A percentile compares a stretch with the other conserved stretches of the same genome.
Evolutionary conservation across 208 protist species (phyloP).

Genomic region (Crithidia expoeki): DNA sequence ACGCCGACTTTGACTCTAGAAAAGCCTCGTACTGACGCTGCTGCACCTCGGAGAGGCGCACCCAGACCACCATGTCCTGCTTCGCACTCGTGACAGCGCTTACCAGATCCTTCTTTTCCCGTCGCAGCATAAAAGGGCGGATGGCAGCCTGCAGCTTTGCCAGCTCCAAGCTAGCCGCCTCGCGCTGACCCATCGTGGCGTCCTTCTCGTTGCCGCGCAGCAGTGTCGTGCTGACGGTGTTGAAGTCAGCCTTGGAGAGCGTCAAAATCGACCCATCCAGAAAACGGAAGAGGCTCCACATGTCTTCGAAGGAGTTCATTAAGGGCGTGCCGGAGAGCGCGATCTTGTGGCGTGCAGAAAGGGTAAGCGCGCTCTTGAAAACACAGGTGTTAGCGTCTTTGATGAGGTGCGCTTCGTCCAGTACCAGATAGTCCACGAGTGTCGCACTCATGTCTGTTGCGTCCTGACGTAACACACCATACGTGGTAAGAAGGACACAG

Average conservation of each 20-base stretch:
- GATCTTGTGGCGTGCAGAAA: conserved; percentile 79
- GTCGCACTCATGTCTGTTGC: conserved; percentile 41
- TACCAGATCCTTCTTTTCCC: conserved; percentile 63
- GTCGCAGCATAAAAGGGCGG: conserved; percentile 75
- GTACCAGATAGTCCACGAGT: conserved; percentile 83
- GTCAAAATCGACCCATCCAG: conserved; percentile 71
- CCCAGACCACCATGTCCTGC: conserved; percentile 82
- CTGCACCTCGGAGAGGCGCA: conserved; percentile 65
- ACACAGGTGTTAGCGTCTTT: conserved; percentile 65
- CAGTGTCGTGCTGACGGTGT: conserved; percentile 47
- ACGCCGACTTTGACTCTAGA: conserved; percentile 34
- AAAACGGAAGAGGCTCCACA: conserved; percentile 87
- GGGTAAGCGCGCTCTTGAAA: conserved; percentile 58
- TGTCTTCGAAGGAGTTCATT: conserved; percentile 87
- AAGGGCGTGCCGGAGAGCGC: conserved; percentile 84
- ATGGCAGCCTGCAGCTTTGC: conserved; percentile 59
- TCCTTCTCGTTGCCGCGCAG: conserved; percentile 82
- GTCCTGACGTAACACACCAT: conserved; percentile 84
- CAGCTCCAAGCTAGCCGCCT: conserved; percentile 46
- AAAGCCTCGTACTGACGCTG: conserved; percentile 66
- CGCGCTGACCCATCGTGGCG: conserved; percentile 47
- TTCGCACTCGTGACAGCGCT: conserved; percentile 44
- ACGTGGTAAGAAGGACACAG: conserved; percentile 78
- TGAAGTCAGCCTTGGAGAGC: conserved; percentile 43
- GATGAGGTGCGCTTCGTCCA: conserved; percentile 89